Percentiles rank a stretch among this genome's conserved stretches.
Evolutionary conservation across 179 eudicot genomes (phyloP).

Genomic region (Vitellaria paradoxa): DNA sequence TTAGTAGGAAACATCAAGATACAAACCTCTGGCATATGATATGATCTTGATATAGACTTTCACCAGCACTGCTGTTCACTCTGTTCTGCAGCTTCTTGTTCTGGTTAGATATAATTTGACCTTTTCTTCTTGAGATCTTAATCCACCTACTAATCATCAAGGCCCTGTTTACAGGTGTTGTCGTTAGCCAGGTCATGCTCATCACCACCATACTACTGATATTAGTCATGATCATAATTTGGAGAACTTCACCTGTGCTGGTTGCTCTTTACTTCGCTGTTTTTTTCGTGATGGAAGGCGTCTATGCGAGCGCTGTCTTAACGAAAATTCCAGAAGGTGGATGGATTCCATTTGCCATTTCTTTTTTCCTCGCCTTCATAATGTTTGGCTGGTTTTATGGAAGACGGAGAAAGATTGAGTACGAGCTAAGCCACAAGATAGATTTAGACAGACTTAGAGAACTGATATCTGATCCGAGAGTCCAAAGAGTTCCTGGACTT

Average conservation of each 20-base stretch:
- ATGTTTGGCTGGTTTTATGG: constrained; percentile 85
- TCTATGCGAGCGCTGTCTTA: constrained; percentile 53
- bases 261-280: constrained; percentile 41
- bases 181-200: constrained; percentile 74
- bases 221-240: constrained; percentile 67
- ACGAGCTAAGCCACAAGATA: constrained; percentile 49
- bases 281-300: constrained; percentile 51
- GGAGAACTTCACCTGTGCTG: constrained; percentile 50
- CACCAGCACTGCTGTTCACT: neutral
- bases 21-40: neutral
- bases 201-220: constrained; percentile 61
- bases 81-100: neutral
- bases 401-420: constrained; percentile 50
- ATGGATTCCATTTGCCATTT: constrained; percentile 83
- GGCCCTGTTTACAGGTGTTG: constrained; percentile 51
- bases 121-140: neutral
- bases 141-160: neutral
- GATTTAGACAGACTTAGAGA: constrained; percentile 36
- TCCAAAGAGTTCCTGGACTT: constrained; percentile 59
- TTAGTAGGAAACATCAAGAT: neutral
- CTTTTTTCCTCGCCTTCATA: constrained; percentile 49
- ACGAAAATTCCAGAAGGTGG: constrained; percentile 74
- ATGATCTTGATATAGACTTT: neutral
- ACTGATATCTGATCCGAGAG: constrained; percentile 37
- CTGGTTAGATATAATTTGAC: neutral